Base-by-base conservation (phyloP, 345 rosid genomes). In the Arabidopsis suecica region DNA sequence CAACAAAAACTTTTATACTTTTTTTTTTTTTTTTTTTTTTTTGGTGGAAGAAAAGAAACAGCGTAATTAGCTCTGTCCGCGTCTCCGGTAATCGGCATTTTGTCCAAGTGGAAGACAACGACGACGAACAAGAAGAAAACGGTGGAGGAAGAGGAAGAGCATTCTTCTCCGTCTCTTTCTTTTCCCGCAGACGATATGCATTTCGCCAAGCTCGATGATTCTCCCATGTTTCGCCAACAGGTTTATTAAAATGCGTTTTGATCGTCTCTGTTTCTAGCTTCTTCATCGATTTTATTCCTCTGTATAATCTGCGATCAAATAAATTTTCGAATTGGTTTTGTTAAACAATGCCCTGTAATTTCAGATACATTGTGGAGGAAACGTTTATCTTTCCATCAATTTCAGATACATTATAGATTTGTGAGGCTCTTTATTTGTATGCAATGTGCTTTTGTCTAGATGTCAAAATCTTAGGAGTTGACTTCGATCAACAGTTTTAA, bases 211-310 rank as follows among this genome's bases (percentile, higher is more conserved):
- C 96, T 90, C 56, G 96, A 90, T 64, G 96, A 90, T 79, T 88
- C 96, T 37, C 96, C 96, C 34, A 90, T 90, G 96, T 84, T 90
- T 63, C 87, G 96, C 37, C 96, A 88, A 71, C 90, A 90, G 96
- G 93, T 90, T 67, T 10, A 3, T 32, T 16, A 16, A 16, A 16
- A 16, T 16, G 18, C 18, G 16, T 28, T 59, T 42, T 20, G 68
- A 49, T 68, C 68, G 38, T 68, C 44, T 60, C 53, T 22, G 34
- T 56, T 70, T 68, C 51, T 38, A 13, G 9, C 0, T 22, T 42
- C 34, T 45, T 59, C 34, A 23, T 42, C 33, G 13, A 12, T 18
- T 55, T 7, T 34, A 18, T 23, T 59, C 12, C 37, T 71, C 48
- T 3, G 3, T 3, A 28, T 28, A 28, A 28, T 28, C 32, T 28